Evolutionary conservation across 2,329 filamentous ascomycete genomes (phyloP), one percentile per base, ranked within the genome.

Genomic region (Ophiosphaerella korrae): DNA sequence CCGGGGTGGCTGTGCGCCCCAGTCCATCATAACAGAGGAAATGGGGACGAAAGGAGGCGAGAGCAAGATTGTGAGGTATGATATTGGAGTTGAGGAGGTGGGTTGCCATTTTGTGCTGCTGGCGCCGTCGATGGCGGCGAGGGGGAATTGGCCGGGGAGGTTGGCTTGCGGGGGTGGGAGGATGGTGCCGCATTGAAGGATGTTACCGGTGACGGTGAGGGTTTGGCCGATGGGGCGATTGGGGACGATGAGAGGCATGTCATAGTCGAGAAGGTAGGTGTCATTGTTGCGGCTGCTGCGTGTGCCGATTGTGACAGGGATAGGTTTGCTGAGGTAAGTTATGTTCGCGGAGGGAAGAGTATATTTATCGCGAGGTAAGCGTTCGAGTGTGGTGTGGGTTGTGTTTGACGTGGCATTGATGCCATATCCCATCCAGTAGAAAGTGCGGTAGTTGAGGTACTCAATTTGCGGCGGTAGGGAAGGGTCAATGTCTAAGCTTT

Each of bases 61-160:
- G 2, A 85, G 74, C 21, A 82, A 76, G 37, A 90, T 79, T 1
- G 82, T 84, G 12, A 89, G 63, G 3, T 80, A 81, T 24, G 81
- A 77, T 4, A 80, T 75, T 0, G 70, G 72, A 42, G 83, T 82
- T 1, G 80, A 76, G 7, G 63, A 65, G 2, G 73, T 64, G 0
- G 87, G 86, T 62, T 88, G 85, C 87, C 87, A 90, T 57, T 82
- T 83, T 0, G 87, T 89, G 14, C 82, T 82, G 5, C 82, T 76
- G 2, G 85, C 84, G 45, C 87, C 87, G 60, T 90, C 87, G 43
- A 88, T 80, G 2, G 85, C 86, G 0, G 82, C 79, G 45, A 88
- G 77, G 1, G 88, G 86, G 73, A 90, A 88, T 69, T 90, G 88
- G 12, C 88, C 88, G 0, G 85, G 82, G 34, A 79, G 68, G 0